phyloP scores from a whole-genome alignment of 495 filamentous ascomycete genomes.

The Friedmanniomyces simplex region DNA sequence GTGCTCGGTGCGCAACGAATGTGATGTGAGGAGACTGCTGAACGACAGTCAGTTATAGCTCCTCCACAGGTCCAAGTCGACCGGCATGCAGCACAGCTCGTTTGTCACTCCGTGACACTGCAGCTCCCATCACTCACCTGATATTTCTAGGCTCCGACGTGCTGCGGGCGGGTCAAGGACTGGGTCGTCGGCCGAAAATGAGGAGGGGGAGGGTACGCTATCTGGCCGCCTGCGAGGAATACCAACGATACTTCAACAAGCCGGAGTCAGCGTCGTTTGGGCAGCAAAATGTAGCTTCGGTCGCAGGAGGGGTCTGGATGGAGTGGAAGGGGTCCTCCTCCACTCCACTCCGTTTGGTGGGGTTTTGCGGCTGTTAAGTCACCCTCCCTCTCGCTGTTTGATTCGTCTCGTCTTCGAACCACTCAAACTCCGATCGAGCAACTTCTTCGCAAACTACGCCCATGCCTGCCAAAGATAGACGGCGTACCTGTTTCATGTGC shows the following conservation, averaged over 20 bases:
- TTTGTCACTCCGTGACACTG: neutral
- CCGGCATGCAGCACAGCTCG: neutral
- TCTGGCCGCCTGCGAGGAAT: neutral
- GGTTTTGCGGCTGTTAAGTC: neutral
- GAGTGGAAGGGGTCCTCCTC: neutral
- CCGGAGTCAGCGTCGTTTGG: neutral
- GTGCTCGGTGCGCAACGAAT: too few relatives aligned
- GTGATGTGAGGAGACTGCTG: neutral
- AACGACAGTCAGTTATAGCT: neutral
- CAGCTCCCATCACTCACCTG: conserved; percentile 1
- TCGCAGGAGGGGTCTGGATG: too few relatives aligned
- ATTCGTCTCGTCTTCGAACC: neutral
- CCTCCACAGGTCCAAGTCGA: neutral
- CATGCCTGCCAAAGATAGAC: neutral
- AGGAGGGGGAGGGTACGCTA: neutral
- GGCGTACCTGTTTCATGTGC: neutral
- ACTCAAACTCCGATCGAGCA: neutral
- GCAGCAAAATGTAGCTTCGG: neutral
- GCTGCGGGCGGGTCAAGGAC: neutral
- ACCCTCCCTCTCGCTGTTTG: neutral
- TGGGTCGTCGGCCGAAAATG: neutral
- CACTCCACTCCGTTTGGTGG: neutral
- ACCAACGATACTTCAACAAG: neutral
- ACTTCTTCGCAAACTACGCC: too few relatives aligned
- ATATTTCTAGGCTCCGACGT: neutral